Percentiles rank a stretch among this genome's conserved stretches.
phyloP scores from a whole-genome alignment of 2,329 filamentous ascomycete genomes.

The Lachnellula suecica region DNA sequence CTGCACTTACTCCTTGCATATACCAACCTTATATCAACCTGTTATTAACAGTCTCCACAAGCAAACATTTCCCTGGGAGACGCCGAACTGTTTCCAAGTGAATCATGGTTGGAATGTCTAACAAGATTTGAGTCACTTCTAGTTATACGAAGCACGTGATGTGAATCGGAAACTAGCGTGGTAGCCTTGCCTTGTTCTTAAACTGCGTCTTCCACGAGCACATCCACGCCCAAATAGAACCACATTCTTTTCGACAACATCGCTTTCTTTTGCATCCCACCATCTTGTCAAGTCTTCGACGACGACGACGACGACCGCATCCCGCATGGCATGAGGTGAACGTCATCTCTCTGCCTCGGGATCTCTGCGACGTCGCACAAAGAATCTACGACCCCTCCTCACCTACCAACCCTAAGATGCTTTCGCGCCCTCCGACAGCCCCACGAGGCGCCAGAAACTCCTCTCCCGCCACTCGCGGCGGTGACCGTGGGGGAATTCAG shows the following conservation, averaged over 20 bases:
- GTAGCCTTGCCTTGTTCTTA: too few relatives aligned
- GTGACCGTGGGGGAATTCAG: conserved; percentile 46
- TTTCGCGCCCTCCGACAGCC: conserved; percentile 19
- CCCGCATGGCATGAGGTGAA: conserved; percentile 7
- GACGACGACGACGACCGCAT: background rate
- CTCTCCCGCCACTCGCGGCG: conserved; percentile 28
- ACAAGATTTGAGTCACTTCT: too few relatives aligned
- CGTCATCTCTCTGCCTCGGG: conserved; percentile 6
- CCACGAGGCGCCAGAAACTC: conserved; percentile 28
- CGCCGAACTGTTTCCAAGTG: too few relatives aligned
- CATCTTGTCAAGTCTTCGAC: background rate
- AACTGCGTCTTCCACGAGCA: background rate
- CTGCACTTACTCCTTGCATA: too few relatives aligned
- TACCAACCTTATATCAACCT: too few relatives aligned
- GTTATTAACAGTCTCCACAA: too few relatives aligned
- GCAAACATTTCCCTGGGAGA: too few relatives aligned
- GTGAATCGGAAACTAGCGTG: too few relatives aligned
- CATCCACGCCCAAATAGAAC: background rate
- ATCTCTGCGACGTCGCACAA: background rate
- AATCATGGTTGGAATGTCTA: too few relatives aligned
- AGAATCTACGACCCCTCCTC: background rate
- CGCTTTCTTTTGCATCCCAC: background rate
- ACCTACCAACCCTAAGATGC: conserved; percentile 7
- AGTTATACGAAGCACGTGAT: too few relatives aligned
- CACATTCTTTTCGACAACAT: background rate